A percentile compares a stretch with the other conserved stretches of the same genome.
phyloP scores from a whole-genome alignment of 768 basidiomycete species.

The Kwoniella mangroviensis region DNA sequence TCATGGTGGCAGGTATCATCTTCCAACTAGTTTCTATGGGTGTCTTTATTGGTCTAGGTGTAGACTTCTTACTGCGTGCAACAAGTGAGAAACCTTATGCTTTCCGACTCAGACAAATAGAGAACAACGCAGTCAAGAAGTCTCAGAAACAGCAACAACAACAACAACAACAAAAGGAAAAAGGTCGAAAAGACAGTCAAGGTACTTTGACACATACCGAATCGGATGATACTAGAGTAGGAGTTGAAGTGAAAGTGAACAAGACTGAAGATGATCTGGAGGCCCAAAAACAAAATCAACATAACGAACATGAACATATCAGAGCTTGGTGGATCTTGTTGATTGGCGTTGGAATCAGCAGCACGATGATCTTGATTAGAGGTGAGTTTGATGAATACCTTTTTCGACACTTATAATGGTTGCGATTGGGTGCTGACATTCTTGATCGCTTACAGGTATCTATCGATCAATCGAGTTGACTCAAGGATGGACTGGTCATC shows the following conservation, averaged over 20 bases:
- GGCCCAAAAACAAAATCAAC: constrained; percentile 7
- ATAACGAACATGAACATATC: constrained; percentile 14
- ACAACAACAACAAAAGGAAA: background rate
- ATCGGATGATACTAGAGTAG: constrained; percentile 9
- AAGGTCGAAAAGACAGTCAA: constrained; percentile 1
- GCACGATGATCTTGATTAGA: constrained; percentile 39
- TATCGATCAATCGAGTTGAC: constrained; percentile 41
- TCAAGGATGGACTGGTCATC: constrained; percentile 34
- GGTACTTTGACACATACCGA: constrained; percentile 6
- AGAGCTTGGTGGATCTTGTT: constrained; percentile 42
- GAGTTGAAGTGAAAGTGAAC: background rate
- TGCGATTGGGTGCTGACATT: background rate
- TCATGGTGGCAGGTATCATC: constrained; percentile 57
- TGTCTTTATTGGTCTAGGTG: constrained; percentile 45
- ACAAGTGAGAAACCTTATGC: constrained; percentile 29
- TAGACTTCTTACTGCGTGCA: constrained; percentile 51
- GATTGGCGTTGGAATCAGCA: constrained; percentile 30
- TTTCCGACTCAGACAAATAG: constrained; percentile 30
- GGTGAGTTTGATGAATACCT: constrained; percentile 23
- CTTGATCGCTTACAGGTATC: constrained; percentile 18
- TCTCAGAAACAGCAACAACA: background rate
- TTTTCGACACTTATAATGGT: background rate
- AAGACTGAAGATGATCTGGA: constrained; percentile 13
- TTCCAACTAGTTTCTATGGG: constrained; percentile 55
- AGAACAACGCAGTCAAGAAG: constrained; percentile 1